Percentiles rank a stretch among this genome's conserved stretches.
Conservation (phyloP, 1,284 basidiomycete species). For the Sporisorium exsertum region DNA sequence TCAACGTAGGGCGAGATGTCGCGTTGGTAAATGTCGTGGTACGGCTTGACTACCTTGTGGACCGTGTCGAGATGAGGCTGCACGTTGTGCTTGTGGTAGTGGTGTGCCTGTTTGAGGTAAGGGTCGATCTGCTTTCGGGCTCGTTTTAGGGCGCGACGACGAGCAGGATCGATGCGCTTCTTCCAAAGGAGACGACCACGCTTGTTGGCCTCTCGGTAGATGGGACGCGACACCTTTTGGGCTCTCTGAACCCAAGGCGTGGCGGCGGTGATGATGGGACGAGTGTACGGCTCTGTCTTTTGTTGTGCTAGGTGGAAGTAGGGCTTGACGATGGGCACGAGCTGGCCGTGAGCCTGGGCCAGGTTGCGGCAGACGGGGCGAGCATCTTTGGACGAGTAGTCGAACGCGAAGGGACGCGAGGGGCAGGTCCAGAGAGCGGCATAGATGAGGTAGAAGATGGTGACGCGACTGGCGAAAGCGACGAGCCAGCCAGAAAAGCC, state of each 20-base stretch:
- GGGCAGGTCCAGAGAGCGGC: conserved; percentile 62
- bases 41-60: conserved; percentile 60
- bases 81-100: conserved; percentile 61
- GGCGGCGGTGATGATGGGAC: conserved; percentile 50
- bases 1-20: conserved; percentile 66
- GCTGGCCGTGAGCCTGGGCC: conserved; percentile 55
- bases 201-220: conserved; percentile 46
- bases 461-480: conserved; percentile 40
- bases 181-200: conserved; percentile 55
- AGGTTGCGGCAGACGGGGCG: conserved; percentile 61
- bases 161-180: conserved; percentile 59
- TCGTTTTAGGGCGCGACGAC: conserved; percentile 52
- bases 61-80: conserved; percentile 60
- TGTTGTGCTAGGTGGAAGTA: conserved; percentile 40
- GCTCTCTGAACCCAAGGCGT: conserved; percentile 46
- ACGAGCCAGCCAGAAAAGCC: conserved; percentile 49
- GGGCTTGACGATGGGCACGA: conserved; percentile 55
- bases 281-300: conserved; percentile 59
- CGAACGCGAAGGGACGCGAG: conserved; percentile 60
- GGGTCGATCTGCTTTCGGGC: conserved; percentile 55
- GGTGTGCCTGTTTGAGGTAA: conserved; percentile 49
- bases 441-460: conserved; percentile 53
- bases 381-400: conserved; percentile 57
- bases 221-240: conserved; percentile 49
- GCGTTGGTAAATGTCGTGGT: conserved; percentile 63